Base-by-base conservation (phyloP, 179 eudicot genomes). In the Vitellaria paradoxa region DNA sequence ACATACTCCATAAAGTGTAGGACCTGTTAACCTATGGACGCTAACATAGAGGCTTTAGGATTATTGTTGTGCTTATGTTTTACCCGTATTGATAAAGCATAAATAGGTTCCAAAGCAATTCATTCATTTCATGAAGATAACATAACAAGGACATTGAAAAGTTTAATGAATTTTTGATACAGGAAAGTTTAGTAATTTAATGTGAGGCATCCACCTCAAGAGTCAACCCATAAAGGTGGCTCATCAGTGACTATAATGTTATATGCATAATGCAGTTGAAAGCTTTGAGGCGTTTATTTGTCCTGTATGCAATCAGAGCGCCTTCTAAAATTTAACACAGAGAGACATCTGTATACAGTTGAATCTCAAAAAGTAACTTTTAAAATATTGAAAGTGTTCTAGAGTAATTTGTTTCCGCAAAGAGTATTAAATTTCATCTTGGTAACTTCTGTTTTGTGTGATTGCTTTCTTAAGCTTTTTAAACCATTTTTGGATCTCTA, bases 21-120 rank as follows among this genome's bases (percentile, higher is more conserved):
- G n/a, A 57, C 62, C 62, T 57, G 62, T 57, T 57, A 57, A 57
- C n/a, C 13, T 69, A 49, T 20, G 59, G 73, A 69, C 72, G 20
- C 23, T 12, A 69, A 49, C 73, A 37, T 21, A 49, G 59, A 49
- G 59, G 40, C n/a, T 42, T 69, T 17, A 50, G 10, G n/a, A 12
- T 12, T 49, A 69, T 68, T 45, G 55, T 26, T 68, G n/a, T 65
- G n/a, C 30, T 15, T 65, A 37, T 7, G 15, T 65, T n/a, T 7
- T 37, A 11, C 15, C 20, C 15, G 14, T 15, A 10, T 40, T 66
- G 70, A 66, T 42, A 37, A 17, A 46, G 50, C 40, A 21, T 40
- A 0, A 64, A 66, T 40, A 40, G 70, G 20, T 67, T 21, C 23
- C 42, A 24, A 46, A 45, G 37, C 37, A 30, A 5, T 49, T 47